Base-by-base conservation (phyloP, 495 filamentous ascomycete species). In the Sabuloglossum arenarium region DNA sequence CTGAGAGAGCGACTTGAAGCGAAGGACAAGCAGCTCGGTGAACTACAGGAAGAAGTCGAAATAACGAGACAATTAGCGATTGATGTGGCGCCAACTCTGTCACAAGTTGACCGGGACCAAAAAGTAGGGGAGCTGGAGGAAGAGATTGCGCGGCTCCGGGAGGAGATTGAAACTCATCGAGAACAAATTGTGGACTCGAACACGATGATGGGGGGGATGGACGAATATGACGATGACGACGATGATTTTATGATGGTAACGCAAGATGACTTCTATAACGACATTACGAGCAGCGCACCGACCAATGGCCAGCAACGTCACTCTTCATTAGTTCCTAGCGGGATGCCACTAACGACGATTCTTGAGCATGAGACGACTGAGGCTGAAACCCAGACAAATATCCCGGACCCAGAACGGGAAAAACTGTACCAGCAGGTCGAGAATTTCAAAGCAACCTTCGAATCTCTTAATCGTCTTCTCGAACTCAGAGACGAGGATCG, bases 11-110 rank as follows among this genome's bases (percentile, higher is more conserved):
- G 67, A 50, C 47, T 68, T 16, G n/a, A 56, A 2, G 61, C 62
- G 53, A 63, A 61, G 29, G 59, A 69, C 12, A 23, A 55, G 4
- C 55, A 52, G 16, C 60, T 69, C 14, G 52, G 60, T 11, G 58
- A 67, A 50, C 43, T 66, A 16, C 55, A 34, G 32, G 55, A 62
- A 1, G 59, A 67, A 53, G 54, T 64, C 28, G 61, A 67, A 45
- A 21, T 56, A 4, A 64, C 68, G 56, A 59, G 64, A 16, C 56
- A 62, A 27, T 53, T 63, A 30, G 46, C 59, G 30, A 64, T 67
- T 39, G 55, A 68, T 19, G 59, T 23, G 43, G 59, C 31, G 58
- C 59, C 32, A 42, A 60, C n/a, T 55, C 61, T 9, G 39, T 56
- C 19, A 45, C 58, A 46, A 60, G 34, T 14, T 31, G 24, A 34